Conservation (phyloP, 192 early-diverging fungal genomes). For the Gamsiella multidivaricata region DNA sequence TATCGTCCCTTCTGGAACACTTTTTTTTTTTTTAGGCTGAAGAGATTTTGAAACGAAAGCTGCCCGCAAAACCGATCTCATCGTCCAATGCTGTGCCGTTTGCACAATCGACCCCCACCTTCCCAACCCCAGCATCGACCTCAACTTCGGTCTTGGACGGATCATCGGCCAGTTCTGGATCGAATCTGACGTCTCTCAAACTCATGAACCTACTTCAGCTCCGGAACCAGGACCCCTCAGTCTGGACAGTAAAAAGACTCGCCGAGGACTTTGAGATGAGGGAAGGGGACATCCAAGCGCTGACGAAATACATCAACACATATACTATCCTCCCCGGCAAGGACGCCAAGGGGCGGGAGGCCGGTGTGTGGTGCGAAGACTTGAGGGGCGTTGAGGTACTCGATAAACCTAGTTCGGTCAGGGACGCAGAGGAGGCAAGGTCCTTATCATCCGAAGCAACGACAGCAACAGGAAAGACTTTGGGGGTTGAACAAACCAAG, state of each 20-base stretch:
- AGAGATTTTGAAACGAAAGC: constrained; percentile 32
- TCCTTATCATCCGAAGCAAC: not conserved
- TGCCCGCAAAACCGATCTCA: constrained; percentile 20
- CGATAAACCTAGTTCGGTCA: constrained; percentile 34
- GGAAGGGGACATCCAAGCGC: constrained; percentile 15
- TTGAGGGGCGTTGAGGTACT: constrained; percentile 28
- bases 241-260: constrained; percentile 36
- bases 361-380: constrained; percentile 51
- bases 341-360: constrained; percentile 43
- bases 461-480: not conserved
- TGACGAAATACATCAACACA: constrained; percentile 46
- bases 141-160: not conserved
- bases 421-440: constrained; percentile 1
- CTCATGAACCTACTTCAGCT: constrained; percentile 42
- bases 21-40: constrained; percentile 28
- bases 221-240: constrained; percentile 41
- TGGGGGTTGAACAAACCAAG: not conserved
- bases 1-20: no score
- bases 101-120: constrained; percentile 13
- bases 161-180: not conserved
- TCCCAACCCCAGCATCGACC: not conserved
- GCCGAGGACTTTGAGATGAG: constrained; percentile 30
- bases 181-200: constrained; percentile 31
- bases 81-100: not conserved
- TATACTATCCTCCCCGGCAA: constrained; percentile 45